Percentiles rank a stretch among this genome's conserved stretches.
Conservation (phyloP, 2,329 filamentous ascomycete genomes). For the Magnaporthales sp. region DNA sequence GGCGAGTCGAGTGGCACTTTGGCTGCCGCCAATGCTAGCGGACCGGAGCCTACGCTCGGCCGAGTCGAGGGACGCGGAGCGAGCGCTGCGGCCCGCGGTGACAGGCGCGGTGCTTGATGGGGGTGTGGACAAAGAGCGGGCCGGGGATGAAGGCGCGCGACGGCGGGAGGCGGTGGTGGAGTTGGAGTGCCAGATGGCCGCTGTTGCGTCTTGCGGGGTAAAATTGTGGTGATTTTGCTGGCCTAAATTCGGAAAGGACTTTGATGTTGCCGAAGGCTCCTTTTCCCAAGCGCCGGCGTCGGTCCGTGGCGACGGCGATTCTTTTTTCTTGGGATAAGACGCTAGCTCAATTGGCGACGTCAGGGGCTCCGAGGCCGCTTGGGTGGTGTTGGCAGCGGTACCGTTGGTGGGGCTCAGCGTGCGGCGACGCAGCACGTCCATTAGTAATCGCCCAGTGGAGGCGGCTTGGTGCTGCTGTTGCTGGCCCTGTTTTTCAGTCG, state of each 20-base stretch:
- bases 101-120: background rate
- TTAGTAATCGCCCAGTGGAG: constrained; percentile 4
- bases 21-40: background rate
- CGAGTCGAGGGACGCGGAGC: background rate
- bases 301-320: background rate
- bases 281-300: background rate
- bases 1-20: background rate
- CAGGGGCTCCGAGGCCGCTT: background rate
- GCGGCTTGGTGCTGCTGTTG: background rate
- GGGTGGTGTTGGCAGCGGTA: background rate
- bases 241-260: background rate
- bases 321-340: constrained; percentile 4
- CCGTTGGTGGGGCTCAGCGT: background rate
- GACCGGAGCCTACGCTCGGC: background rate
- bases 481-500: background rate
- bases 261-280: background rate
- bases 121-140: background rate
- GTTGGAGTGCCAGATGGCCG: background rate
- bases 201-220: background rate
- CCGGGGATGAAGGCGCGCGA: background rate
- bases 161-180: background rate
- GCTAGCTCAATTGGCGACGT: constrained; percentile 3
- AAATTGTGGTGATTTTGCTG: background rate
- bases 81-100: background rate
- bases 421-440: background rate